phyloP scores from a whole-genome alignment of 192 early-diverging fungal species.

The Martensiomyces pterosporus region DNA sequence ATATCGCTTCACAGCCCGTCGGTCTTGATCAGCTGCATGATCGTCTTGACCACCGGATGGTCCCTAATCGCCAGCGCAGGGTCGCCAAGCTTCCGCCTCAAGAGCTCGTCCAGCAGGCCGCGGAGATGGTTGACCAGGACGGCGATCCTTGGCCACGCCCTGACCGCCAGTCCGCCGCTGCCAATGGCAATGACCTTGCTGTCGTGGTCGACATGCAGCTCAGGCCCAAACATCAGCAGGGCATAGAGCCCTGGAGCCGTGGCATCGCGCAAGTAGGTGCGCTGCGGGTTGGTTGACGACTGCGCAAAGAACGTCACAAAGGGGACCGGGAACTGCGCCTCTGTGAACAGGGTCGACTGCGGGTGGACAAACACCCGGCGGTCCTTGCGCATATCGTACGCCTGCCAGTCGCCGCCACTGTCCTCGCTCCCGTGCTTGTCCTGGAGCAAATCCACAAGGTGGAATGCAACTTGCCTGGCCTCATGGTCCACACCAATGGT shows the following conservation, averaged over 20 bases:
- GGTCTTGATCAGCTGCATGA: slow-evolving; percentile 26
- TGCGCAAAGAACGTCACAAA: slow-evolving; percentile 69
- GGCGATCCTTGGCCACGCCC: slow-evolving; percentile 69
- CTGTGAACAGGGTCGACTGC: slow-evolving; percentile 65
- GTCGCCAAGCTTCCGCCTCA: slow-evolving; percentile 69
- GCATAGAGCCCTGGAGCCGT: slow-evolving; percentile 63
- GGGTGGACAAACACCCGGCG: slow-evolving; percentile 82
- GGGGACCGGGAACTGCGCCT: slow-evolving; percentile 56
- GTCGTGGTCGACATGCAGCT: slow-evolving; percentile 65
- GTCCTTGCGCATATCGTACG: slow-evolving; percentile 37
- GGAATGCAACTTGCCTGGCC: slow-evolving; percentile 71
- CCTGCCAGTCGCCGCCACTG: slow-evolving; percentile 13
- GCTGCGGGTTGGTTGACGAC: slow-evolving; percentile 14
- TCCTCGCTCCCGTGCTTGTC: no score
- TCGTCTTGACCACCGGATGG: slow-evolving; percentile 31
- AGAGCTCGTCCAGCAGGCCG: slow-evolving; percentile 61
- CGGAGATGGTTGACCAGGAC: slow-evolving; percentile 76
- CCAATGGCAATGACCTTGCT: slow-evolving; percentile 62
- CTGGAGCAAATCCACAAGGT: slow-evolving; percentile 46
- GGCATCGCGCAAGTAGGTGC: slow-evolving; percentile 56
- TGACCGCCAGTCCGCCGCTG: slow-evolving; percentile 57
- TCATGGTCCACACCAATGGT: slow-evolving; percentile 66
- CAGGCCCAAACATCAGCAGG: slow-evolving; percentile 79
- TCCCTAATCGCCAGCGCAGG: slow-evolving; percentile 51
- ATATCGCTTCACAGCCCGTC: slow-evolving; percentile 22